Percentiles rank a stretch among this genome's conserved stretches.
These are phyloP conservation scores for Epicoccum sorghinum DNA, from an alignment of 2,329 filamentous ascomycete genomes.

Conservation along the genomic window DNA sequence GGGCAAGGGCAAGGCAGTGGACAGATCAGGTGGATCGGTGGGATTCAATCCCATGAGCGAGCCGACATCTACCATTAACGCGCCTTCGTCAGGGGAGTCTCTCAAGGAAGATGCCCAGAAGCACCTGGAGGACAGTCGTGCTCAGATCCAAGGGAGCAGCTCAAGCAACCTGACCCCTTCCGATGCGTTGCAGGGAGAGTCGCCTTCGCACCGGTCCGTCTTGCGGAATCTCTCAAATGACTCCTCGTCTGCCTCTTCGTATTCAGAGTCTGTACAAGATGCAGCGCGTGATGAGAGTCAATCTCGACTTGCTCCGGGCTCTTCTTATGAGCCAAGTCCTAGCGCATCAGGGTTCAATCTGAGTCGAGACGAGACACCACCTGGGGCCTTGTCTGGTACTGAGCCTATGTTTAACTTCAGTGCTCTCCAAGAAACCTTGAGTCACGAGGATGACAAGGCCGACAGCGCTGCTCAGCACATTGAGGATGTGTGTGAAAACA, in stretches of 20 bases:
- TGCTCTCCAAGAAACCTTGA: conserved; percentile 84
- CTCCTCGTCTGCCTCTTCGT: conserved; percentile 81
- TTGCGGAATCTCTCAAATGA: conserved; percentile 85
- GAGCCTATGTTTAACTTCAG: conserved; percentile 93
- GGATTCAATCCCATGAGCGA: conserved; percentile 52
- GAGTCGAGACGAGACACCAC: conserved; percentile 34
- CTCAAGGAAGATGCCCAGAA: conserved; percentile 50
- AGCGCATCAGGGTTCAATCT: conserved; percentile 60
- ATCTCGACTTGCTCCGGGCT: conserved; percentile 46
- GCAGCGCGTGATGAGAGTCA: conserved; percentile 35
- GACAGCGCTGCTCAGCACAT: conserved; percentile 48
- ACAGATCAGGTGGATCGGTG: conserved; percentile 45
- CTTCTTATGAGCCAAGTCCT: conserved; percentile 57
- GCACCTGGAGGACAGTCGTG: conserved; percentile 55
- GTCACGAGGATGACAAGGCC: conserved; percentile 58
- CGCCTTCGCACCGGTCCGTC: conserved; percentile 66
- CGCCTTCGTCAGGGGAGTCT: conserved; percentile 38
- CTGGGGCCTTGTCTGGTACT: conserved; percentile 54
- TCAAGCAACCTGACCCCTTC: conserved; percentile 54
- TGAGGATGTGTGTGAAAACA: conserved; percentile 40
- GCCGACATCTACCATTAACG: conserved; percentile 51
- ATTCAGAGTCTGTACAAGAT: conserved; percentile 66
- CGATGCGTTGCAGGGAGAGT: conserved; percentile 31
- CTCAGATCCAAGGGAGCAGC: conserved; percentile 47
- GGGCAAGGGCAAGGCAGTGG: conserved; percentile 57